Percentiles rank a stretch among this genome's conserved stretches.
phyloP scores from a whole-genome alignment of 2,329 filamentous ascomycete species.

The Blastomyces silverae region DNA sequence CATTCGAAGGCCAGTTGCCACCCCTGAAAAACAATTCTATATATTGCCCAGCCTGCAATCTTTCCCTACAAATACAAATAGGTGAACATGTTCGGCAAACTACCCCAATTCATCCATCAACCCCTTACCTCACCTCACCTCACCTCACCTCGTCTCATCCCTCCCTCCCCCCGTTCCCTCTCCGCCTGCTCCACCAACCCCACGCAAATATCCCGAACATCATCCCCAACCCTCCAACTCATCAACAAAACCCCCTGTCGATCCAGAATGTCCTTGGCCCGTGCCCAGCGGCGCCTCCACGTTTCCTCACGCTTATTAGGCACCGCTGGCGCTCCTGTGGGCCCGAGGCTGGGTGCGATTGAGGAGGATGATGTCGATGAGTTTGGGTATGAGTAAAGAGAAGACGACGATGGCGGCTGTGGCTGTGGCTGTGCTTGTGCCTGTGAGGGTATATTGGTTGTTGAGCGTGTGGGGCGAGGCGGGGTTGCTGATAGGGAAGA shows the following conservation, averaged over 20 bases:
- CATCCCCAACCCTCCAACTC: slow-evolving; percentile 43
- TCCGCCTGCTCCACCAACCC: slow-evolving; percentile 39
- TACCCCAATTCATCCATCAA: not conserved
- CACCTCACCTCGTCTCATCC: not conserved
- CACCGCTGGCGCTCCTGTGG: slow-evolving; percentile 4
- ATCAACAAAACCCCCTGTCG: slow-evolving; percentile 40
- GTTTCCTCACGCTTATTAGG: slow-evolving; percentile 45
- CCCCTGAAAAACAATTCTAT: not conserved
- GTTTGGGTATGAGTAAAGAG: slow-evolving; percentile 2
- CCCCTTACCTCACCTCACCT: not conserved
- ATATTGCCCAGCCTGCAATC: not conserved
- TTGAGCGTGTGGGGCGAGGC: not conserved
- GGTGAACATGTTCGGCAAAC: not conserved
- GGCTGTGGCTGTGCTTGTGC: too few relatives aligned
- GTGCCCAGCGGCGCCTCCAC: slow-evolving; percentile 45
- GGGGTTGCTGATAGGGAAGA: not conserved
- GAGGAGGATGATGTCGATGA: slow-evolving; percentile 16
- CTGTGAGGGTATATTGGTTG: not conserved
- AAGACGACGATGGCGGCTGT: not conserved
- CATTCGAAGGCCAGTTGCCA: not conserved
- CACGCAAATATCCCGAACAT: slow-evolving; percentile 41
- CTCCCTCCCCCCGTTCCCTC: slow-evolving; percentile 23
- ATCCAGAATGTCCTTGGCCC: slow-evolving; percentile 40
- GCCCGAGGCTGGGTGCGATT: not conserved
- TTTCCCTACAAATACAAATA: not conserved